phyloP scores from a whole-genome alignment of 2,329 filamentous ascomycete species.

The Hypocreales sp. region DNA sequence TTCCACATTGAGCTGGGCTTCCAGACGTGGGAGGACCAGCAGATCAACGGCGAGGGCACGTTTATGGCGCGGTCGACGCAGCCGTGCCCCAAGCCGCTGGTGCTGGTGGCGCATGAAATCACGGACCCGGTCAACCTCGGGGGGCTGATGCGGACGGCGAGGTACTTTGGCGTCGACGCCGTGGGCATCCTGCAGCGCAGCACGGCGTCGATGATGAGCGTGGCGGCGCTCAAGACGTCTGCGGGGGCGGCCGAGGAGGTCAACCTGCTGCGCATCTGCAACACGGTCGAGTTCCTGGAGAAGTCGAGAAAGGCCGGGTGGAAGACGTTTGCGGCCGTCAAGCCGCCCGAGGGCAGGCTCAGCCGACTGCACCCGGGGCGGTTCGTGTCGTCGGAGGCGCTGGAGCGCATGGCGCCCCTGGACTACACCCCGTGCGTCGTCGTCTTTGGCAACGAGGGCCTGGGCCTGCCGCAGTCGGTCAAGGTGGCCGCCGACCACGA shows the following conservation, averaged over 20 bases:
- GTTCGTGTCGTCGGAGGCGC: constrained; percentile 30
- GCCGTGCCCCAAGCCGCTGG: constrained; percentile 41
- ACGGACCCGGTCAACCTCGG: constrained; percentile 84
- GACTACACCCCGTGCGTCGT: constrained; percentile 53
- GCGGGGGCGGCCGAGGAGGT: constrained; percentile 76
- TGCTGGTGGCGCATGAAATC: constrained; percentile 62
- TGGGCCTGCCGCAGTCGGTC: constrained; percentile 51
- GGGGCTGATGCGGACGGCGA: constrained; percentile 73
- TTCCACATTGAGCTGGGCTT: constrained; percentile 46
- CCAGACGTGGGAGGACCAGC: constrained; percentile 60
- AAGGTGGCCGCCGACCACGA: constrained; percentile 50
- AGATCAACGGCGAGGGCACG: constrained; percentile 51
- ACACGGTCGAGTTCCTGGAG: constrained; percentile 54
- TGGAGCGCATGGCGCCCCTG: constrained; percentile 38
- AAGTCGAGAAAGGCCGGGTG: constrained; percentile 58
- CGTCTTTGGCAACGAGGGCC: constrained; percentile 69
- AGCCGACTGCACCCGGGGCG: constrained; percentile 19
- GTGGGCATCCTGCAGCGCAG: constrained; percentile 61
- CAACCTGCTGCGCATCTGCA: constrained; percentile 52
- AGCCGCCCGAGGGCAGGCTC: constrained; percentile 22
- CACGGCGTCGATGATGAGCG: constrained; percentile 60
- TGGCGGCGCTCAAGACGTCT: constrained; percentile 73
- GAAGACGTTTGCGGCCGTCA: constrained; percentile 66
- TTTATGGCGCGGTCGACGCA: constrained; percentile 24
- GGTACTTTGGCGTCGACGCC: constrained; percentile 80